Conservation (phyloP, 2,329 filamentous ascomycete genomes). For the Paecilomyces dactylethromorphus region DNA sequence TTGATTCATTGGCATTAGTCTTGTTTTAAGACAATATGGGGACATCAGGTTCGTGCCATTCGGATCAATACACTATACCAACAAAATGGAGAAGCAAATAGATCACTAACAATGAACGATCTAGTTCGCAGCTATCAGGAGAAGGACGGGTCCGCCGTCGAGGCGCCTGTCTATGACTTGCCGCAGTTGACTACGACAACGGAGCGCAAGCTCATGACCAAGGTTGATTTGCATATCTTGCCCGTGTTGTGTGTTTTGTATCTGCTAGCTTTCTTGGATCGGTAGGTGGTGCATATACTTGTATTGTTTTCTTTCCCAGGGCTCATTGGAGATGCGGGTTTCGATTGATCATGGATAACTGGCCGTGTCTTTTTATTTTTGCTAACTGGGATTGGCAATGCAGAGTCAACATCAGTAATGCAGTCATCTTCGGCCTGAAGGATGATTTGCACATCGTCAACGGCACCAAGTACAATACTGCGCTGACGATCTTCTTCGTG, state of each 20-base stretch:
- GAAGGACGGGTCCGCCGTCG: neutral
- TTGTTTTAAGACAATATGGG: neutral
- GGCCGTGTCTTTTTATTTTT: slow-evolving; percentile 5
- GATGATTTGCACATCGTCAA: slow-evolving; percentile 53
- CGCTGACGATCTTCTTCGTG: slow-evolving; percentile 74
- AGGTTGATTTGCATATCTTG: slow-evolving; percentile 65
- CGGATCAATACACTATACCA: neutral
- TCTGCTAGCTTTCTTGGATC: slow-evolving; percentile 59
- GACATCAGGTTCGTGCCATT: neutral
- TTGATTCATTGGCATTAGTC: neutral
- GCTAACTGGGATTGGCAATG: neutral
- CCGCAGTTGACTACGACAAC: slow-evolving; percentile 27
- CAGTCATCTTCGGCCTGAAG: slow-evolving; percentile 59
- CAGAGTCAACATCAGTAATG: slow-evolving; percentile 74
- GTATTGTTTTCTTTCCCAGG: neutral
- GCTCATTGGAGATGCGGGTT: slow-evolving; percentile 4
- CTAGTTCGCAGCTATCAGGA: neutral
- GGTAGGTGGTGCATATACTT: slow-evolving; percentile 22
- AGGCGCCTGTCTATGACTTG: neutral
- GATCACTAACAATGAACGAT: neutral
- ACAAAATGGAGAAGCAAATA: neutral
- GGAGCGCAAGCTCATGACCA: slow-evolving; percentile 59
- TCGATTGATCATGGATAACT: slow-evolving; percentile 6
- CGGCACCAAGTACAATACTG: slow-evolving; percentile 62
- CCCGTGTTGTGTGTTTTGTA: slow-evolving; percentile 70